Evolutionary conservation across 2,329 filamentous ascomycete species (phyloP), one percentile per base, ranked within the genome.

Genomic region (Talaromyces sp.): DNA sequence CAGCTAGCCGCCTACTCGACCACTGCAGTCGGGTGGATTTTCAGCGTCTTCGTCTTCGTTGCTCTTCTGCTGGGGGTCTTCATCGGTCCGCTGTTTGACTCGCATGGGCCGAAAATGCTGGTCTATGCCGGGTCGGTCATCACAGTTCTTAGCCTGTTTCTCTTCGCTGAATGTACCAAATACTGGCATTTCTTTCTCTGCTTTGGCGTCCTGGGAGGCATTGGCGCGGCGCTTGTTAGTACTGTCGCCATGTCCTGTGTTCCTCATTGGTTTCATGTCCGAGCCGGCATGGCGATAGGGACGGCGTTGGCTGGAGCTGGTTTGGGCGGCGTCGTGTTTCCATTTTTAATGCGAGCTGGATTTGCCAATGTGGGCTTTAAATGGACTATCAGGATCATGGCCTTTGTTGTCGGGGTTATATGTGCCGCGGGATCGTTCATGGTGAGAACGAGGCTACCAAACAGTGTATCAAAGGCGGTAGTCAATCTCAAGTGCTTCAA

Each of bases 151-250:
- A 75, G 76, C 57, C 73, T 82, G 36, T 71, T 83, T 30, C 64
- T 83, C 14, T 71, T 82, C 34, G 82, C 78, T 0, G 76, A 83
- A 57, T 83, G 81, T 63, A 71, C 65, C 14, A 62, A 66, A 14
- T 83, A 83, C 65, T 82, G 78, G 80, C 80, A 83, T 5, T 82
- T 83, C 54, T 57, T 83, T 65, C 67, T 80, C 64, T 73, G 71
- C 65, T 67, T 77, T 23, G 76, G 76, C 1, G 57, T 78, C 0
- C 63, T 78, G 6, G 75, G 72, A 1, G 77, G 77, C 0, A 69
- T 71, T 2, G 70, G 74, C 0, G 71, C 71, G 0, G 76, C 75
- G 0, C 66, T 76, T 12, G 57, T 79, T 30, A 77, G 73, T 42
- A 79, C 76, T 0, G 72, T 72, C 1, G 74, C 70, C 5, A 66